phyloP scores from a whole-genome alignment of 331 rosid species.

The Malus hybrid region DNA sequence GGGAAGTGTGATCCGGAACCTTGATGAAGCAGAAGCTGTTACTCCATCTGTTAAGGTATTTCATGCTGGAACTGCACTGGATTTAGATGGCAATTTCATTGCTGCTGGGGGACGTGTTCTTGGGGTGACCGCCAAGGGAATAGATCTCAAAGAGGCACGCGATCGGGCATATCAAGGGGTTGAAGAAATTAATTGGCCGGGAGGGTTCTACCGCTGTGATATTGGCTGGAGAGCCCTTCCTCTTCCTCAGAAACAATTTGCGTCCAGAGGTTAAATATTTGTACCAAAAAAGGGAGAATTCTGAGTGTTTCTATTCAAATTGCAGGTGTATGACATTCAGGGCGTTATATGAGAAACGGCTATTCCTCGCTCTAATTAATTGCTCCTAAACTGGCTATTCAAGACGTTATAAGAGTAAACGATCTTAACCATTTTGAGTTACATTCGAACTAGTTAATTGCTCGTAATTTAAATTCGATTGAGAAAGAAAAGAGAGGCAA shows the following conservation, averaged over 20 bases:
- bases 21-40: conserved; percentile 68
- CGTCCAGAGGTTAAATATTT: conserved; percentile 23
- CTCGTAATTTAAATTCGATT: no score
- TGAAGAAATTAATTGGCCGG: conserved; percentile 67
- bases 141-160: conserved; percentile 69
- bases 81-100: conserved; percentile 54
- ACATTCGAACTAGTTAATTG: no score
- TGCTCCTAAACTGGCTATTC: no score
- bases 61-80: conserved; percentile 89
- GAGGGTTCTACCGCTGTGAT: conserved; percentile 85
- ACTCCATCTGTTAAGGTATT: conserved; percentile 70
- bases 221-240: conserved; percentile 99
- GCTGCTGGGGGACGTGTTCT: conserved; percentile 91
- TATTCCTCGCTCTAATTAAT: no score
- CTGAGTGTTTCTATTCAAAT: no score
- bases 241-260: conserved; percentile 50
- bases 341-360: not conserved
- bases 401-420: no score
- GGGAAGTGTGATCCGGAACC: conserved; percentile 69
- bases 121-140: conserved; percentile 84
- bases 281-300: no score
- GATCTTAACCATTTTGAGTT: no score
- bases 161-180: conserved; percentile 68
- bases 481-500: no score
- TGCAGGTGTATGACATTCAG: no score